Base-by-base conservation (phyloP, 768 basidiomycete species). In the Paxillus ammoniavirescens region DNA sequence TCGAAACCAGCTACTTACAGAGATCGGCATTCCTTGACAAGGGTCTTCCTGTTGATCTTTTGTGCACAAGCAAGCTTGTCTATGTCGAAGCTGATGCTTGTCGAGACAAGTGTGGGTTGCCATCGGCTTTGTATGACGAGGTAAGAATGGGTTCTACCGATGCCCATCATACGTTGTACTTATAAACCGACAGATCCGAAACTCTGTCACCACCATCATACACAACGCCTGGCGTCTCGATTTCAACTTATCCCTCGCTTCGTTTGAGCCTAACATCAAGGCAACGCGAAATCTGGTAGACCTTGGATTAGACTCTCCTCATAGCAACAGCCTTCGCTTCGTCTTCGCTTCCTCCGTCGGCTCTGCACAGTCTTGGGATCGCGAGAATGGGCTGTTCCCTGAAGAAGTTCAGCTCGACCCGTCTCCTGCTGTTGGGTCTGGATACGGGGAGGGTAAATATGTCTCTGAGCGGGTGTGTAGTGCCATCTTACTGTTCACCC, bases 211-310 rank as follows among this genome's bases (percentile, higher is more conserved):
- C 8, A 48, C 68, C 67, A 48, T 73, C 46, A 64, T 73, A 0
- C 68, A 73, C 52, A 72, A 73, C 38, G 76, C 73, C 1, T 77
- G 73, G 77, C 56, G 65, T 9, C 59, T 77, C 5, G 71, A 79
- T 50, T 78, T 77, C 53, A 77, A 77, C 17, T 55, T 73, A 8
- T 58, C 70, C 0, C 57, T 78, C 3, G 36, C 55, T 0, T 76
- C 75, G 1, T 77, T 71, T 45, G 73, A 78, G 54, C 56, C 68
- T 0, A 21, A 63, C 17, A 54, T 79, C n/a, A 62, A 59, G 0
- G 72, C 70, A 2, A 65, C 65, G 2, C 58, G 72, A 14, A 59
- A 68, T 18, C 56, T 76, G 15, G 58, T 76, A 8, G 68, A 75
- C 43, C 52, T 72, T 8, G 61, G 63, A 3, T 61, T 73, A 1